Percentiles rank a stretch among this genome's conserved stretches.
These are phyloP conservation scores for Neurospora cerealis DNA, from an alignment of 495 filamentous ascomycete genomes.

Conservation along the genomic window DNA sequence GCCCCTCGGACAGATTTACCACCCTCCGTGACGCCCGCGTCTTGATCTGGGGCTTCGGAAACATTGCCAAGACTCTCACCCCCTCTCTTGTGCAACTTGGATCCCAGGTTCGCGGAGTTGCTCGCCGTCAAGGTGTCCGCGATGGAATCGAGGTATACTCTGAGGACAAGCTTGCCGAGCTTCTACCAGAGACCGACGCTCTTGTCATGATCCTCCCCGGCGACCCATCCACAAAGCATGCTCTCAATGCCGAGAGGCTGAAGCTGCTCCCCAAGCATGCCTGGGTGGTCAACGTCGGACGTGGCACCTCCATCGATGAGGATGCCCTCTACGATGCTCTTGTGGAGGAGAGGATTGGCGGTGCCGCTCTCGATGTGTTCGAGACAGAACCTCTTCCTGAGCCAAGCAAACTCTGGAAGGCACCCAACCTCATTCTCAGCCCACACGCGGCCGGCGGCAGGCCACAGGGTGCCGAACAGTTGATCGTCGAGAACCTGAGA, in stretches of 20 bases:
- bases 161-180: conserved; percentile 38
- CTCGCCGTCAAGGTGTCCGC: conserved; percentile 46
- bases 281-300: conserved; percentile 74
- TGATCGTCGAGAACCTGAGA: conserved; percentile 45
- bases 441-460: conserved; percentile 42
- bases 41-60: conserved; percentile 72
- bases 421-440: conserved; percentile 30
- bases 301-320: conserved; percentile 73
- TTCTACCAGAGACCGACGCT: conserved; percentile 60
- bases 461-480: conserved; percentile 41
- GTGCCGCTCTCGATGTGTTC: conserved; percentile 68
- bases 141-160: conserved; percentile 42
- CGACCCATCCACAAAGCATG: conserved; percentile 56
- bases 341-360: conserved; percentile 54
- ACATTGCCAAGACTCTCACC: conserved; percentile 69
- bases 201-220: conserved; percentile 67
- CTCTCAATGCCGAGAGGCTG: conserved; percentile 56
- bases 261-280: conserved; percentile 66
- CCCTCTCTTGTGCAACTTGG: conserved; percentile 52
- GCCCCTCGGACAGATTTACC: conserved; percentile 35
- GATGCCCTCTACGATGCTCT: conserved; percentile 64
- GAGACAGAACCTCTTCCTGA: conserved; percentile 57
- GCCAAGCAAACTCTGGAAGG: conserved; percentile 26
- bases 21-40: conserved; percentile 43
- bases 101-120: conserved; percentile 35